Evolutionary conservation across 176 grass and related monocot genomes (phyloP).

Genomic region (Avena eriantha): DNA sequence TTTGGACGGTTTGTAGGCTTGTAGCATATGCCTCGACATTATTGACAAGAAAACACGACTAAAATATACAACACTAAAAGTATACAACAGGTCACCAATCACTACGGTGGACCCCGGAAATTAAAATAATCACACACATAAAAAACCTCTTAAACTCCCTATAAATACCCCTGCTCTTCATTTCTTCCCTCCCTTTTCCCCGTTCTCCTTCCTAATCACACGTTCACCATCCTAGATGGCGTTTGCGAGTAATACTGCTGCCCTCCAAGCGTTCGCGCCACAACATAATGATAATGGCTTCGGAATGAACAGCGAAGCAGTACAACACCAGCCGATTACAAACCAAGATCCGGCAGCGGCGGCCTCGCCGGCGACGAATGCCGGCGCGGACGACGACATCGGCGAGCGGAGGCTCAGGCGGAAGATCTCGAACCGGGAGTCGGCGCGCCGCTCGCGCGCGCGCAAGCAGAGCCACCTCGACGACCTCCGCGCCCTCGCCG

Average conservation of each 20-base stretch:
- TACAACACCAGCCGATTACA: not conserved
- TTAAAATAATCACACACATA: too few relatives aligned
- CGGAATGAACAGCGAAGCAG: constrained; percentile 13
- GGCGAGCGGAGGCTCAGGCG: constrained; percentile 58
- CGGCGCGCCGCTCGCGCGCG: constrained; percentile 70
- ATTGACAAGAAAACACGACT: too few relatives aligned
- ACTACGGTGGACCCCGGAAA: too few relatives aligned
- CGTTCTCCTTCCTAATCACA: not conserved
- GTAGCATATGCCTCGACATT: too few relatives aligned
- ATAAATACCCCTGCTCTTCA: constrained; percentile 66
- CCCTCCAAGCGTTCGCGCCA: constrained; percentile 11
- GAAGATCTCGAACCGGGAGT: constrained; percentile 87
- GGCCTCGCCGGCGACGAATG: not conserved
- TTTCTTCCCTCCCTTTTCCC: constrained; percentile 71
- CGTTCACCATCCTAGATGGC: constrained; percentile 32
- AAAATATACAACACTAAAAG: too few relatives aligned
- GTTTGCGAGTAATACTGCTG: not conserved
- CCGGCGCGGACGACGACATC: not conserved
- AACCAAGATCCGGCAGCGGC: not conserved
- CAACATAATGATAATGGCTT: not conserved
- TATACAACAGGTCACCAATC: too few relatives aligned
- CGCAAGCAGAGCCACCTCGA: constrained; percentile 73
- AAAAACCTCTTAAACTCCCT: constrained; percentile 1
- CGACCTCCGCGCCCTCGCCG: constrained; percentile 36
- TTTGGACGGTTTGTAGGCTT: too few relatives aligned